A percentile compares a stretch with the other conserved stretches of the same genome.
phyloP scores from a whole-genome alignment of 768 basidiomycete genomes.

The Holtermanniella nyarrowii region DNA sequence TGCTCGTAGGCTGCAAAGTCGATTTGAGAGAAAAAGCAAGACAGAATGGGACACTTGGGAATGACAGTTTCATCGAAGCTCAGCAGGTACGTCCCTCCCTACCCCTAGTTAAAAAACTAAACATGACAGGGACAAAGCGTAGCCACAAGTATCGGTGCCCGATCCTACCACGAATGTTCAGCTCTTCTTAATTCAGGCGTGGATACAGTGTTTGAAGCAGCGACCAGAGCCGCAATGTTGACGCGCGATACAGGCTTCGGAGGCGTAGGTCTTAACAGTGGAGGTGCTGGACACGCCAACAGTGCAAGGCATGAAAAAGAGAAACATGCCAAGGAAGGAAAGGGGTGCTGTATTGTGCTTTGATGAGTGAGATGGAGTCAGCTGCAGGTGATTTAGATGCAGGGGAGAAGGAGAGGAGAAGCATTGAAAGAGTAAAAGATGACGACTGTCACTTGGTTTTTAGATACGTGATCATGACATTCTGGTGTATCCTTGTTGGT shows the following conservation, averaged over 20 bases:
- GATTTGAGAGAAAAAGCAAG: conserved; percentile 58
- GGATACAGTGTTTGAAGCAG: conserved; percentile 94
- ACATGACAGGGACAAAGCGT: conserved; percentile 61
- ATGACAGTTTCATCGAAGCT: conserved; percentile 37
- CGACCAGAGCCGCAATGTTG: conserved; percentile 91
- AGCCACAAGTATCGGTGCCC: conserved; percentile 73
- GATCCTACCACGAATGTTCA: conserved; percentile 89
- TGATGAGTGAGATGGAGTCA: too few species aligned
- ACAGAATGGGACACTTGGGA: conserved; percentile 24
- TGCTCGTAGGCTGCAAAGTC: conserved; percentile 92
- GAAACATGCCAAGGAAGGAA: neutral
- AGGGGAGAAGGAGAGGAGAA: too few species aligned
- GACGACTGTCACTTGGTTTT: too few species aligned
- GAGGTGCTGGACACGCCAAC: neutral
- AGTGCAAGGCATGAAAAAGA: neutral
- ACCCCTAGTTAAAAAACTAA: neutral
- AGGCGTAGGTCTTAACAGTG: conserved; percentile 17
- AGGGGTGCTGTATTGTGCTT: neutral
- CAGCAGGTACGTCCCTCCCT: conserved; percentile 32
- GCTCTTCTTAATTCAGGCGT: conserved; percentile 49
- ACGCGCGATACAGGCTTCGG: conserved; percentile 57
- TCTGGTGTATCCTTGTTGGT: too few species aligned
- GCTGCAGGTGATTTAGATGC: too few species aligned
- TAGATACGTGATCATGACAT: too few species aligned
- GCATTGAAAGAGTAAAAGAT: too few species aligned